A percentile compares a stretch with the other conserved stretches of the same genome.
Evolutionary conservation across 148 eudicot genomes (phyloP).

Genomic region (Arctostaphylos glauca): DNA sequence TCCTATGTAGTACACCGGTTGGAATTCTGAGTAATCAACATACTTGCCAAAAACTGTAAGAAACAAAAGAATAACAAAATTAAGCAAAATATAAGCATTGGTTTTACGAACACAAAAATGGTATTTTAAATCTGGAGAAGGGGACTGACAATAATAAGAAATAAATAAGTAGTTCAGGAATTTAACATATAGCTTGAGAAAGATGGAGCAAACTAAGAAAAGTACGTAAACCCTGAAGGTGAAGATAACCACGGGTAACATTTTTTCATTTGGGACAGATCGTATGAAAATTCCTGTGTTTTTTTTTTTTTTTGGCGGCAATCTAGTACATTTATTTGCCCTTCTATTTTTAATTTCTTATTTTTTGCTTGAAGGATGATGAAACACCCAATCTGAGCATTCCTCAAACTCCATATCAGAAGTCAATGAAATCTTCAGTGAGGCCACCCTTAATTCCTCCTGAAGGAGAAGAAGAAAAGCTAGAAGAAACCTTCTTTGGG

Average conservation of each 20-base stretch:
- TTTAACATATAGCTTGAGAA: neutral
- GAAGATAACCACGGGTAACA: neutral
- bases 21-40: neutral
- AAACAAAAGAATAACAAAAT: neutral
- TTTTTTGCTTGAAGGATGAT: constrained; percentile 40
- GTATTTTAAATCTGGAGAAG: neutral
- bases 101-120: neutral
- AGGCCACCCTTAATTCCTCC: constrained; percentile 76
- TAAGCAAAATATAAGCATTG: neutral
- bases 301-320: neutral
- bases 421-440: constrained; percentile 44
- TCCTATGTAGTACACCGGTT: neutral
- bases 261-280: neutral
- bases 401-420: constrained; percentile 43
- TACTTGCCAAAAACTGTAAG: neutral
- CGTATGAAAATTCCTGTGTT: neutral
- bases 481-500: constrained; percentile 68
- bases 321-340: neutral
- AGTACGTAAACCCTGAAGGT: neutral
- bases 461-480: constrained; percentile 70
- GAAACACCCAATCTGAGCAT: constrained; percentile 28
- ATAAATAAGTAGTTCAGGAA: neutral
- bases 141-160: neutral
- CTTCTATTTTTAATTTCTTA: neutral
- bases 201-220: neutral